Evolutionary conservation across 108 stramenopile genomes (phyloP).

Genomic region (Discostella stelligeroides): DNA sequence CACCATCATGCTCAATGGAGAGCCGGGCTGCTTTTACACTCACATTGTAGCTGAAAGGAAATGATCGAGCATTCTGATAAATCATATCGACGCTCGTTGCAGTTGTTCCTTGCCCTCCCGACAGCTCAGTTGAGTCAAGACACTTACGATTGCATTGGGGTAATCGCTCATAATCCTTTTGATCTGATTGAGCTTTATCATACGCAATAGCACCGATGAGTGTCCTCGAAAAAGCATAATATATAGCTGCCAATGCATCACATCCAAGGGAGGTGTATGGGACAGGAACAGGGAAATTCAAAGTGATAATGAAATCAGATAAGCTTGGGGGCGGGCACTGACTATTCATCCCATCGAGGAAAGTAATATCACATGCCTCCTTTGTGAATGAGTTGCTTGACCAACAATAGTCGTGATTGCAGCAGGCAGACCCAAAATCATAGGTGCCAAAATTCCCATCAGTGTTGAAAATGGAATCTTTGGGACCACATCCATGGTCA

Average conservation of each 20-base stretch:
- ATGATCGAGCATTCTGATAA: background rate
- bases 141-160: slow-evolving; percentile 1
- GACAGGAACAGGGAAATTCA: background rate
- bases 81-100: background rate
- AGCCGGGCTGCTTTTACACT: background rate
- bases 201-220: background rate
- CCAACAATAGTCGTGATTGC: slow-evolving; percentile 4
- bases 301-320: background rate
- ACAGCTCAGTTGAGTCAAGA: background rate
- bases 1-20: slow-evolving; percentile 7
- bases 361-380: background rate
- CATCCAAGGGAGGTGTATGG: background rate
- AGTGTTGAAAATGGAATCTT: slow-evolving; percentile 1
- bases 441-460: slow-evolving; percentile 6
- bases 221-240: background rate
- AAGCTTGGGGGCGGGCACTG: background rate
- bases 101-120: slow-evolving; percentile 4
- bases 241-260: slow-evolving; percentile 1
- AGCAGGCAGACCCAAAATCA: slow-evolving; percentile 4
- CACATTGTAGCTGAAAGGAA: background rate
- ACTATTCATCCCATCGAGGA: background rate
- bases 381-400: slow-evolving; percentile 2
- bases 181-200: background rate
- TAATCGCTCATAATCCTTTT: background rate
- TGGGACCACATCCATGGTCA: slow-evolving; percentile 2